These are phyloP conservation scores for Crotalaria pallida DNA, from an alignment of 306 rosid species.

Conservation along the genomic window DNA sequence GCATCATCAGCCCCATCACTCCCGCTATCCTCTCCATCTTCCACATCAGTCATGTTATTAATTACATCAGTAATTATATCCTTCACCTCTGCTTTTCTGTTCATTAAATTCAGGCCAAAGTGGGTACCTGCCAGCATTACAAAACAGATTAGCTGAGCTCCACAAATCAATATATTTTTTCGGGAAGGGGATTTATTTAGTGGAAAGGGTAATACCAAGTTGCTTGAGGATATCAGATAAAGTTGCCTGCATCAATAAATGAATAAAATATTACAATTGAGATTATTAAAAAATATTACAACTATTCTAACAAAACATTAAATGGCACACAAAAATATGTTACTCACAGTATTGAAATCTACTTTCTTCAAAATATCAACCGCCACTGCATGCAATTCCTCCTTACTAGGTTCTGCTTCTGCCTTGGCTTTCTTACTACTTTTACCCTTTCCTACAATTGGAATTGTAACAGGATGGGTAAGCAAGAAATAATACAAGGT, in stretches of 20 bases:
- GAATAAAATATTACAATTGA: neutral
- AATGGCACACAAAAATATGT: neutral
- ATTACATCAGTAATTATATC: constrained; percentile 80
- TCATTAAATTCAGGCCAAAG: constrained; percentile 74
- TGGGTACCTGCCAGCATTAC: constrained; percentile 50
- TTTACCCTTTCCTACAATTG: constrained; percentile 48
- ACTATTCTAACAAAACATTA: neutral
- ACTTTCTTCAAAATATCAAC: constrained; percentile 73
- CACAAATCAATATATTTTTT: neutral
- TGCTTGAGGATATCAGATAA: constrained; percentile 77
- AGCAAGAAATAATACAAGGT: neutral
- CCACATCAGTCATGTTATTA: constrained; percentile 73
- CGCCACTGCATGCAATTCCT: constrained; percentile 66
- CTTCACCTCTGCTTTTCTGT: constrained; percentile 81
- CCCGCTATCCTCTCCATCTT: constrained; percentile 57
- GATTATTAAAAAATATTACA: neutral
- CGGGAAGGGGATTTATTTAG: neutral
- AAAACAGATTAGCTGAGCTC: constrained; percentile 8
- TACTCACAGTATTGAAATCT: constrained; percentile 79
- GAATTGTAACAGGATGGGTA: constrained; percentile 5
- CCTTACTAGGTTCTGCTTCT: constrained; percentile 61
- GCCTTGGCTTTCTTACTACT: constrained; percentile 54
- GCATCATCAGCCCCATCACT: constrained; percentile 43
- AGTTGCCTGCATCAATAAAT: constrained; percentile 58
- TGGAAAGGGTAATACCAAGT: constrained; percentile 51